Evolutionary conservation across 345 rosid genomes (phyloP), one percentile per base, ranked within the genome.

Genomic region (Rubroshorea leprosula): DNA sequence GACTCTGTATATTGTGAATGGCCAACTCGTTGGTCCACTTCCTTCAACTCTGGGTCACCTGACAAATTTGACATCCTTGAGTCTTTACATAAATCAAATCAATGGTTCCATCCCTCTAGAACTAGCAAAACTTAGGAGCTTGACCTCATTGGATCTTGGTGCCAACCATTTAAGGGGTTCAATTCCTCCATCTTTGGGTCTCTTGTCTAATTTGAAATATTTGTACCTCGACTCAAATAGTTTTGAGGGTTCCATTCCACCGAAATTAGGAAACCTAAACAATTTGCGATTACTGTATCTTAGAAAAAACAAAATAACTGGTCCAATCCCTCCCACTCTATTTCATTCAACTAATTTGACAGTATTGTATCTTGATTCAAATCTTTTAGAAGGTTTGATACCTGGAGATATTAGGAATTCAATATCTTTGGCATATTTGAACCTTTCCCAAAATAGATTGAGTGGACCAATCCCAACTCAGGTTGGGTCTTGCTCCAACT

Each of bases 381-480:
- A 44, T 25, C 4, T 4, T n/a, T 44, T 57, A 6, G 5, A n/a
- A 44, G 61, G 61, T 24, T 15, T 29, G 35, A 24, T 57, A 15
- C 39, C 61, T 9, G 5, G n/a, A 10, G 51, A 57, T n/a, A 24
- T 56, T 0, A 41, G 35, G 13, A 44, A 13, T 25, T 24, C 5
- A 18, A 45, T 6, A 6, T 16, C 24, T 24, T 15, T 58, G 51
- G 0, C 0, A 0, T 4, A 14, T 27, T 22, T 56, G 46, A 29
- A 39, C 23, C 60, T 56, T 19, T 56, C 60, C 21, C 5, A 5
- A 0, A 44, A 58, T 24, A 45, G 18, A 15, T 23, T 56, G 29
- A 56, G 29, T 41, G 60, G 60, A 41, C 7, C 60, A 10, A 56
- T 56, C 23, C 60, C 60, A 20, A 23, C 20, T 22, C 60, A 56